These are phyloP conservation scores for Myxozyma neglecta DNA, from an alignment of 805 yeast genomes.

Conservation along the genomic window DNA sequence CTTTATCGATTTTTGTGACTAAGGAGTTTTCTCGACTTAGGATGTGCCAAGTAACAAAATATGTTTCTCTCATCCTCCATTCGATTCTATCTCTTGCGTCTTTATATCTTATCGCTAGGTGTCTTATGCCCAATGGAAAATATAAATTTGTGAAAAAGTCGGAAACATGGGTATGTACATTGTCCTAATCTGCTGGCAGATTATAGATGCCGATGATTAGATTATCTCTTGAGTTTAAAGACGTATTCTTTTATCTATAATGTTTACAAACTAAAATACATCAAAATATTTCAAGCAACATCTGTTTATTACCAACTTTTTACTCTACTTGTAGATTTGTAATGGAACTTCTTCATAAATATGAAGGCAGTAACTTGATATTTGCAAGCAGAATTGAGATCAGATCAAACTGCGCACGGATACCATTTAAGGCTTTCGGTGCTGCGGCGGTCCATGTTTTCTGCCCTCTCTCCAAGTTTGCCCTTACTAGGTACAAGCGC, in stretches of 20 bases:
- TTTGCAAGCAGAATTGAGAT: no score
- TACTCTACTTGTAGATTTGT: no score
- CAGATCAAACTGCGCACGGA: no score
- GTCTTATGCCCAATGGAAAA: background rate
- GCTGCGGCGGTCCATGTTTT: no score
- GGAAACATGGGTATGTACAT: background rate
- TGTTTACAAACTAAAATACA: background rate
- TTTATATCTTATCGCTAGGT: background rate
- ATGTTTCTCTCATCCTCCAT: background rate
- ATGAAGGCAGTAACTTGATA: no score
- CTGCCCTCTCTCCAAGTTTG: no score
- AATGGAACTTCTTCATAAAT: no score
- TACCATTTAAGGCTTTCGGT: no score
- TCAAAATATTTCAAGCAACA: no score
- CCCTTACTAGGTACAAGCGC: no score
- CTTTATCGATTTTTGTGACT: background rate
- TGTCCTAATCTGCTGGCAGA: slow-evolving; percentile 12
- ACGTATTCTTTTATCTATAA: background rate
- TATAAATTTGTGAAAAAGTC: background rate
- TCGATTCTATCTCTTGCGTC: slow-evolving; percentile 4
- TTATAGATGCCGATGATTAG: slow-evolving; percentile 6
- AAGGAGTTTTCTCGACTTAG: background rate
- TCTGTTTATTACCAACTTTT: no score
- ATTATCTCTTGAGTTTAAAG: background rate
- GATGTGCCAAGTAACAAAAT: background rate